These are phyloP conservation scores for Tubosaeta sp. DNA, from an alignment of 768 basidiomycete genomes.

Conservation along the genomic window DNA sequence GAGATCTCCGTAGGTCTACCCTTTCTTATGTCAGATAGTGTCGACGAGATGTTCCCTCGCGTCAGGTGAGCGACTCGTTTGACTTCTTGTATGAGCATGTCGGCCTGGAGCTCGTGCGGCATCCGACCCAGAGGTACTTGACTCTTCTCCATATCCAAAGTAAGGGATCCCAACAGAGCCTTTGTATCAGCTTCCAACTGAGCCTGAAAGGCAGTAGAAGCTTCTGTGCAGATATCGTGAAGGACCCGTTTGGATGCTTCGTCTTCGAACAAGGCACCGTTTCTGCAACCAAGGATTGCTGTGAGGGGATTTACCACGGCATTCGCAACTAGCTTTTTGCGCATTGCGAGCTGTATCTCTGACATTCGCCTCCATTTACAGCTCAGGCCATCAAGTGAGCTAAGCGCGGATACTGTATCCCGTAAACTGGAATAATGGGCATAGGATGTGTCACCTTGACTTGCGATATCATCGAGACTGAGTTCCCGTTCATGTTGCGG, in stretches of 20 bases:
- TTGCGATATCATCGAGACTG: constrained; percentile 50
- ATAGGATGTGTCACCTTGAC: constrained; percentile 31
- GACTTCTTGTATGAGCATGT: constrained; percentile 52
- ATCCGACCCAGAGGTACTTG: constrained; percentile 36
- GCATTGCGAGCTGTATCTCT: constrained; percentile 63
- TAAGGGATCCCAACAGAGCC: constrained; percentile 22
- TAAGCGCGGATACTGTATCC: constrained; percentile 62
- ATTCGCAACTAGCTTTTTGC: constrained; percentile 80
- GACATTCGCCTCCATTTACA: constrained; percentile 62
- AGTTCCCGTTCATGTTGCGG: constrained; percentile 38
- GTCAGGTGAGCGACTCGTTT: constrained; percentile 55
- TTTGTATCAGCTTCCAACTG: constrained; percentile 42
- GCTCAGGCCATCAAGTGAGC: constrained; percentile 51
- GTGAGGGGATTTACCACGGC: constrained; percentile 83
- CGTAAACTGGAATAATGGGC: constrained; percentile 57
- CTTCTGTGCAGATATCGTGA: constrained; percentile 64
- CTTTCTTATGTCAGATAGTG: constrained; percentile 65
- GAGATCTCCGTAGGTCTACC: constrained; percentile 73
- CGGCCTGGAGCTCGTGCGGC: constrained; percentile 42
- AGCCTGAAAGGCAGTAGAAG: constrained; percentile 53
- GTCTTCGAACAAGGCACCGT: constrained; percentile 64
- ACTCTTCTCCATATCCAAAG: constrained; percentile 16
- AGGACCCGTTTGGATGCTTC: constrained; percentile 43
- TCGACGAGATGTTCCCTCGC: constrained; percentile 70
- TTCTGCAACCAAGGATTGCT: constrained; percentile 72